Evolutionary conservation across 2,329 filamentous ascomycete species (phyloP).

Genomic region (Trichoderma pleuroti): DNA sequence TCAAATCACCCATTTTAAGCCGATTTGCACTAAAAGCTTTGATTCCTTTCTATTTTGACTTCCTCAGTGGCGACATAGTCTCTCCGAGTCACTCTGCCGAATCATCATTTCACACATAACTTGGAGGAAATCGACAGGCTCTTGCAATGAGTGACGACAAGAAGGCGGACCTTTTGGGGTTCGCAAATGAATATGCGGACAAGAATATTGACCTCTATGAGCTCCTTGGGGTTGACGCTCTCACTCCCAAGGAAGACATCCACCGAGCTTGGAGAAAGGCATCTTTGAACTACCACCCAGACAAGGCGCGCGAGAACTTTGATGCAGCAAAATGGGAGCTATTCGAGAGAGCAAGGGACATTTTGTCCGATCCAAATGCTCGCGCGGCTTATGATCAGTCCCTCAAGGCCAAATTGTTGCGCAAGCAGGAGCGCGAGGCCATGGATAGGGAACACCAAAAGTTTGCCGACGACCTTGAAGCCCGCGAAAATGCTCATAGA

Average conservation of each 20-base stretch:
- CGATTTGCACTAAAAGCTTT: too few species aligned
- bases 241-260: constrained; percentile 67
- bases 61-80: background rate
- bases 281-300: constrained; percentile 88
- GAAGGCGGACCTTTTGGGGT: constrained; percentile 48
- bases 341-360: constrained; percentile 80
- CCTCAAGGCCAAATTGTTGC: constrained; percentile 66
- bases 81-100: background rate
- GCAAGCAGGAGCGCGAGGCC: constrained; percentile 65
- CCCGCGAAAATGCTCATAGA: constrained; percentile 65
- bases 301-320: constrained; percentile 75
- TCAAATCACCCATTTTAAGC: background rate
- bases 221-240: constrained; percentile 64
- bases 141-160: constrained; percentile 36
- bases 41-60: background rate
- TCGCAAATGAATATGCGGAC: constrained; percentile 57
- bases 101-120: background rate
- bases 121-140: background rate
- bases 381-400: constrained; percentile 76
- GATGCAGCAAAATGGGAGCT: constrained; percentile 81
- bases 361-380: constrained; percentile 67
- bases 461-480: constrained; percentile 84
- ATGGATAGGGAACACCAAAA: constrained; percentile 69
- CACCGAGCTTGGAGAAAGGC: constrained; percentile 80
- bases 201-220: constrained; percentile 73